Evolutionary conservation across 176 grass and related monocot genomes (phyloP).

Genomic region (Metroxylon sagu): DNA sequence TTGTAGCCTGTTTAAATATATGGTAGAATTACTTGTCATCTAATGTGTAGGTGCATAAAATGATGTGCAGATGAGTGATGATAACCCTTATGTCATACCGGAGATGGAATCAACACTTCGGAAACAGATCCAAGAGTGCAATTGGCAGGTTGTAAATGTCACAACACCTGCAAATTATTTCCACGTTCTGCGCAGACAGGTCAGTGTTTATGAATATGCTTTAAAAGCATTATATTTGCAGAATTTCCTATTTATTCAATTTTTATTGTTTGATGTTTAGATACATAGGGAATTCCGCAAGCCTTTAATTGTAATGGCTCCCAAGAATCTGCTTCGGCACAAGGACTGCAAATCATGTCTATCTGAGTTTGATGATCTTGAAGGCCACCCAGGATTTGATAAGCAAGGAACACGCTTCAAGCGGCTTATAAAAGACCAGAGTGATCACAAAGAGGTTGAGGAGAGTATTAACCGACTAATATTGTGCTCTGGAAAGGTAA

Average conservation of each 20-base stretch:
- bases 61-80: conserved; percentile 82
- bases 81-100: conserved; percentile 83
- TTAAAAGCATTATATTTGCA: not conserved
- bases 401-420: conserved; percentile 97
- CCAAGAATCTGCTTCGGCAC: conserved; percentile 83
- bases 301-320: conserved; percentile 69
- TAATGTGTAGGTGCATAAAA: not conserved
- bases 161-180: conserved; percentile 99
- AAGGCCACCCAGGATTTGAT: conserved; percentile 84
- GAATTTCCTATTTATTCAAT: too few relatives aligned
- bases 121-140: conserved; percentile 95
- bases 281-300: conserved; percentile 88
- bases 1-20: not conserved
- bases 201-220: conserved; percentile 21
- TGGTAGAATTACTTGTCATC: not conserved
- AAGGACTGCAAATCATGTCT: conserved; percentile 95
- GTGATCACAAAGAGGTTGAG: conserved; percentile 65
- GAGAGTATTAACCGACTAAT: conserved; percentile 71
- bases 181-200: conserved; percentile 81
- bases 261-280: conserved; percentile 18
- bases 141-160: conserved; percentile 97
- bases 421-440: conserved; percentile 83
- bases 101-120: conserved; percentile 92
- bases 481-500: conserved; percentile 91
- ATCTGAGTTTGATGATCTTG: conserved; percentile 91